phyloP scores from a whole-genome alignment of 768 basidiomycete genomes.

The Tulasnella sp. region DNA sequence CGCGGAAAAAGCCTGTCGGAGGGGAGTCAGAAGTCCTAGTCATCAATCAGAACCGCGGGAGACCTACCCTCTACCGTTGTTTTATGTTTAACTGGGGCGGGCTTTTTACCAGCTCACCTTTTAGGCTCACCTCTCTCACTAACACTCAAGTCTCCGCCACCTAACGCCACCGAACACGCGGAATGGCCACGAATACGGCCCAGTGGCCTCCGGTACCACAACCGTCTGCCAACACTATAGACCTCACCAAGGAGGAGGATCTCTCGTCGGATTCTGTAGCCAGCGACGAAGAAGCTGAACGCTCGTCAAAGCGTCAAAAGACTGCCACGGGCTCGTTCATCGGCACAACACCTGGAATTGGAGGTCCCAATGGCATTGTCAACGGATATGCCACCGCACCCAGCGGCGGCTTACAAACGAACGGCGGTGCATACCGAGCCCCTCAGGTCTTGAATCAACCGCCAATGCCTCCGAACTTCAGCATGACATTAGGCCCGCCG shows the following conservation, averaged over 20 bases:
- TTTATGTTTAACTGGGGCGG: conserved; percentile 20
- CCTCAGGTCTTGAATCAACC: conserved; percentile 27
- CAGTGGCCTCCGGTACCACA: conserved; percentile 8
- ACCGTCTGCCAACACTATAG: conserved; percentile 21
- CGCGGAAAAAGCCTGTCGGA: conserved; percentile 1
- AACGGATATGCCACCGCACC: conserved; percentile 13
- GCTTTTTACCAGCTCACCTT: conserved; percentile 19
- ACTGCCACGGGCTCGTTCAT: not conserved
- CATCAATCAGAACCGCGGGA: conserved; percentile 16
- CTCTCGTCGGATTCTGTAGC: not conserved
- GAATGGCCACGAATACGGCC: conserved; percentile 5
- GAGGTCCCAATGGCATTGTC: not conserved
- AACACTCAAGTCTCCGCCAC: not conserved
- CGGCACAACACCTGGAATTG: not conserved
- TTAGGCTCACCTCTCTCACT: conserved; percentile 16
- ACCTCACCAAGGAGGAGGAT: conserved; percentile 28
- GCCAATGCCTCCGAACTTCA: conserved; percentile 20
- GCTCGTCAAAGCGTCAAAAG: conserved; percentile 28
- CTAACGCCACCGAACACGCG: not conserved
- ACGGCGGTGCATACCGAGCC: conserved; percentile 29
- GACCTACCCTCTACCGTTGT: conserved; percentile 12
- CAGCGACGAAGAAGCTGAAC: conserved; percentile 17
- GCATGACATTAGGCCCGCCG: conserved; percentile 10
- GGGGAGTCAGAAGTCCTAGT: conserved; percentile 19
- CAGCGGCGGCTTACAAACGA: not conserved